Evolutionary conservation across 805 yeast genomes (phyloP).

Genomic region (Saccharomycopsis capsularis): DNA sequence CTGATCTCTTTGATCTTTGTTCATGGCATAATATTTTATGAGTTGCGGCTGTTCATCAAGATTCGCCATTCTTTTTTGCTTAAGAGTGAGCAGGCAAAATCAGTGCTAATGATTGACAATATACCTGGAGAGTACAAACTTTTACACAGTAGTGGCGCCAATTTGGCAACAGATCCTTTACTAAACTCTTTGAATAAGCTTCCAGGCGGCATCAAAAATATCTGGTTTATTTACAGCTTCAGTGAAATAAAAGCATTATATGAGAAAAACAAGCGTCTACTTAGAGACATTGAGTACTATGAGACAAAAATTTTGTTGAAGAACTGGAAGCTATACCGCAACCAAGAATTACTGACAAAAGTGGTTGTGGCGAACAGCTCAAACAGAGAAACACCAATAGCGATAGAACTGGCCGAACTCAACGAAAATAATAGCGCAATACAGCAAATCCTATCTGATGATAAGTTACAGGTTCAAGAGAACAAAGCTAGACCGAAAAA

Average conservation of each 20-base stretch:
- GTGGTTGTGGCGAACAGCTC: conserved; percentile 17
- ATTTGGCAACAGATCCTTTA: conserved; percentile 22
- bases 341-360: conserved; percentile 3
- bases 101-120: conserved; percentile 37
- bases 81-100: conserved; percentile 26
- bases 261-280: conserved; percentile 26
- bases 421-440: not conserved
- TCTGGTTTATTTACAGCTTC: conserved; percentile 54
- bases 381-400: not conserved
- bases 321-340: conserved; percentile 11
- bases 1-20: conserved; percentile 48
- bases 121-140: conserved; percentile 35
- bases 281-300: conserved; percentile 34
- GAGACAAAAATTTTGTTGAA: conserved; percentile 31
- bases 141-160: conserved; percentile 5
- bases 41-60: conserved; percentile 44
- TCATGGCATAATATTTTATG: conserved; percentile 49
- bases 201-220: conserved; percentile 47
- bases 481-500: not conserved
- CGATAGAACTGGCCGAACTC: not conserved
- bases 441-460: not conserved
- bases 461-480: not conserved
- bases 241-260: conserved; percentile 31
- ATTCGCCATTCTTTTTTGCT: conserved; percentile 40
- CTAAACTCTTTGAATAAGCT: conserved; percentile 28